A percentile compares a stretch with the other conserved stretches of the same genome.
phyloP scores from a whole-genome alignment of 208 protist species.

The Tetramitus jugosus region DNA sequence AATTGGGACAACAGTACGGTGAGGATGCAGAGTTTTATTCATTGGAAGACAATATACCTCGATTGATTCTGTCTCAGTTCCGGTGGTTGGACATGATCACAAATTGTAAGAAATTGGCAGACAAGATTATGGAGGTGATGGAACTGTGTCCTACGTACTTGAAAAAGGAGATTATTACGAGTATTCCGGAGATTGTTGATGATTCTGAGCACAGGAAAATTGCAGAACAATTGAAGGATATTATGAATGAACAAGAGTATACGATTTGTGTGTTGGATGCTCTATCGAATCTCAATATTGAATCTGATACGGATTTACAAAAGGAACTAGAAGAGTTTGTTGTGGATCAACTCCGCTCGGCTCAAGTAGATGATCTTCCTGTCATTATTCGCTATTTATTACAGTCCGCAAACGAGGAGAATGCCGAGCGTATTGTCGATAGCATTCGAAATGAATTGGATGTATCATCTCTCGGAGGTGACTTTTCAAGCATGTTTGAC shows the following conservation, averaged over 20 bases:
- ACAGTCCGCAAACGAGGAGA: not conserved
- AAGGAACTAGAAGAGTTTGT: not conserved
- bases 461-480: not conserved
- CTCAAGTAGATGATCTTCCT: not conserved
- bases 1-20: not conserved
- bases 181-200: conserved; percentile 19
- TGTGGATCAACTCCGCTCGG: not conserved
- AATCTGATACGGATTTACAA: not conserved
- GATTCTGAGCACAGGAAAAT: conserved; percentile 7
- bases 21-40: not conserved
- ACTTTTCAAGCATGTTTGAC: not conserved
- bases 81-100: not conserved
- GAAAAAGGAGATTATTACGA: conserved; percentile 11
- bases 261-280: not conserved
- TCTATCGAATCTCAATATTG: conserved; percentile 9
- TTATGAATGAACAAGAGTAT: not conserved
- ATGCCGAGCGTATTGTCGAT: not conserved
- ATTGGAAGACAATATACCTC: conserved; percentile 8
- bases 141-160: not conserved
- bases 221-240: not conserved
- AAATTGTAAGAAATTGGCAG: not conserved
- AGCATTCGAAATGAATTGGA: conserved; percentile 1
- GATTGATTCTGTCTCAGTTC: conserved; percentile 13
- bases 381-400: not conserved
- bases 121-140: not conserved